Evolutionary conservation across 805 yeast species (phyloP), one percentile per base, ranked within the genome.

Genomic region (Wickerhamomyces mucosus): DNA sequence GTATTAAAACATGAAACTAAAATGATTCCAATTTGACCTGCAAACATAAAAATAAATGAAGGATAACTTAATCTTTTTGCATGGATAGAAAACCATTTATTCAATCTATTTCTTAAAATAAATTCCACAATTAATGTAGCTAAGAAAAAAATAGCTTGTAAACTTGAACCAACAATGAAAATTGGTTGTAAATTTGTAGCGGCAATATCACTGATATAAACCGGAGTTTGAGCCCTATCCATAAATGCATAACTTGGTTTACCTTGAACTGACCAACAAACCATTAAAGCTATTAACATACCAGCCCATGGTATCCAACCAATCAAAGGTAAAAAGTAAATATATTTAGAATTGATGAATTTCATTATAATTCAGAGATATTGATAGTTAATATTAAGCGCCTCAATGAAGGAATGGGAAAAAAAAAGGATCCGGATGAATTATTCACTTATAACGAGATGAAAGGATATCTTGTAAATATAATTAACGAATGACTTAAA

Each of bases 131-230:
- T 53, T 19, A 81, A 55, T 1, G 86, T 66, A 22, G 82, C 63
- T 22, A 75, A 72, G 41, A 73, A 82, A 43, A 82, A 75, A 5
- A 82, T 58, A 11, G 86, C 94, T 58, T 85, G 95, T 50, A 75
- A 65, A 0, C 78, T 83, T 2, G 83, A 64, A 45, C 94, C 78
- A 13, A 79, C 59, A 23, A 88, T 84, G 55, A 89, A 89, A 15
- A 88, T 56, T 2, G 95, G 94, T 51, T 86, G 81, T 30, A 85
- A 59, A 43, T 75, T 77, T 8, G 95, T 81, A 8, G 96, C 96
- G 4, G 89, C 96, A 31, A 88, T 71, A 48, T 88, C 83, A 4
- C 94, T 80, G 30, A 89, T 72, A 56, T 80, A 89, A 3, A 84
- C 77, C 23, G 77, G 70, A 21, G 56, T 46, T 41, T 65, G 73